Percentiles rank a stretch among this genome's conserved stretches.
These are phyloP conservation scores for Primulina tabacum DNA, from an alignment of 257 asterid genomes.

Conservation along the genomic window DNA sequence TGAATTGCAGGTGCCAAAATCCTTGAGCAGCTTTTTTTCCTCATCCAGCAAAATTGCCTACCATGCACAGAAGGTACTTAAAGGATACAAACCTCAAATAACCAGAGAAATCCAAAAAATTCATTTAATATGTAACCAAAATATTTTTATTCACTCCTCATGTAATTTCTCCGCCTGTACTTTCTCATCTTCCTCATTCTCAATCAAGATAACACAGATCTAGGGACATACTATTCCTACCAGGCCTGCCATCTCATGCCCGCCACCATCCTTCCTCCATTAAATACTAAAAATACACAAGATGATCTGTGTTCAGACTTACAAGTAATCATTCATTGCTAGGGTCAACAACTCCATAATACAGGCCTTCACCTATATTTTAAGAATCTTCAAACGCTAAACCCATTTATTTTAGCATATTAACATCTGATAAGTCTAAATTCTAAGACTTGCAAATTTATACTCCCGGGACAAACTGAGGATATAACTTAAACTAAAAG, in stretches of 20 bases:
- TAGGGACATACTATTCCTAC: background rate
- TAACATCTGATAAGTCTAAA: background rate
- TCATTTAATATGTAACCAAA: background rate
- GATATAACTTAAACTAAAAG: background rate
- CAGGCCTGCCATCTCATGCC: background rate
- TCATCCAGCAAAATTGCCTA: background rate
- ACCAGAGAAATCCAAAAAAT: background rate
- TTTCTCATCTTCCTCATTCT: background rate
- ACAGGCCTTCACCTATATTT: background rate
- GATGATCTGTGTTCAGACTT: background rate
- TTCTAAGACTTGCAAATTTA: background rate
- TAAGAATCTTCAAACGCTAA: background rate
- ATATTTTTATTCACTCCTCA: background rate
- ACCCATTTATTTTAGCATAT: background rate
- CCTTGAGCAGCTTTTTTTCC: background rate
- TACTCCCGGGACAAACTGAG: constrained; percentile 7
- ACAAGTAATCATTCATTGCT: background rate
- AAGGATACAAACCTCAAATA: background rate
- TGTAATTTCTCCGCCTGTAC: background rate
- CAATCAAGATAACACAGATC: background rate
- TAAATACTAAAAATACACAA: background rate
- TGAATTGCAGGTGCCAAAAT: constrained; percentile 4
- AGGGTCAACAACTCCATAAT: background rate
- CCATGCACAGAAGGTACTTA: background rate
- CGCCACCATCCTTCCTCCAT: background rate